Evolutionary conservation across 2,329 filamentous ascomycete genomes (phyloP), one percentile per base, ranked within the genome.

Genomic region (Capronia americana): DNA sequence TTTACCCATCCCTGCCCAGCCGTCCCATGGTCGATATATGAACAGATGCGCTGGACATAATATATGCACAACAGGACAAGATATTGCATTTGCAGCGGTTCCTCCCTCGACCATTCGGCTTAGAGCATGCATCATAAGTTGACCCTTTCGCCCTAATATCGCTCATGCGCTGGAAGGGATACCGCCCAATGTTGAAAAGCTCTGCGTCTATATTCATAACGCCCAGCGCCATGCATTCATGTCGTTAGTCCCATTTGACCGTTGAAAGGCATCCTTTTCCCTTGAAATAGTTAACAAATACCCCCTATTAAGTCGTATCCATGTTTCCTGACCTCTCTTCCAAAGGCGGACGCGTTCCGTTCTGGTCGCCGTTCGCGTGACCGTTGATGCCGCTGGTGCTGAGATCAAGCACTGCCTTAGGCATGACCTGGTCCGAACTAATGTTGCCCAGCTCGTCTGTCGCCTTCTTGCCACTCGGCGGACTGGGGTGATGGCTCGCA

Each of bases 391-490:
- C 20, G 53, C 23, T 56, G 34, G 14, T 48, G n/a, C 44, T 50
- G 12, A 57, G 34, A 30, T 53, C 12, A 7, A 60, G 28, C 10
- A 28, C 14, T 4, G 57, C 44, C 50, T 63, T 68, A n/a, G 65
- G 63, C 26, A 48, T 51, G 6, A 69, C 46, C 1, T 65, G 56
- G 8, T 73, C 71, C 11, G 34, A 65, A 61, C 62, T 69, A 23
- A 69, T 61, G 46, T 69, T 69, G n/a, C 68, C 71, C 26, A 68
- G 34, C 44, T 69, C 63, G 17, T 70, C 69, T n/a, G 62, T 70
- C 58, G 66, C 69, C 30, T 54, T 59, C 32, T 69, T 71, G 5
- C 70, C 67, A 55, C 67, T 70, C 8, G 65, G 67, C 17, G 64
- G 67, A 56, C 69, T 69, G 6, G 58, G 48, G 6, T 2, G 28